Conservation (phyloP, 1,139 yeast species). For the Saccharomyces hybrid region DNA sequence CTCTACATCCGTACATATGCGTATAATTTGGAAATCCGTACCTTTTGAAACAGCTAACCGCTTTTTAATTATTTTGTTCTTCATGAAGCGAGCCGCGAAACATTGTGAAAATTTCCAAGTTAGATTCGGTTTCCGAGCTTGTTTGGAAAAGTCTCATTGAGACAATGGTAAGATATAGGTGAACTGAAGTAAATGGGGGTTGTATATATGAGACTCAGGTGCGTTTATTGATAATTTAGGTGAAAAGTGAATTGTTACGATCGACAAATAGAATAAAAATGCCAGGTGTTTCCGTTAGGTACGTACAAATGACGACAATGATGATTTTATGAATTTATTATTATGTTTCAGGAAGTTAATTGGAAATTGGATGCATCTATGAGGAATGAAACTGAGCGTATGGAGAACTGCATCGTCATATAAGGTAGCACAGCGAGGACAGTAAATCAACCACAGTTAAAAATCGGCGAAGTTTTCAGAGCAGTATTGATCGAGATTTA, state of each 20-base stretch:
- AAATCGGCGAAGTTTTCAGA: no score
- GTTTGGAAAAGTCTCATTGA: background rate
- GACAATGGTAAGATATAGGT: background rate
- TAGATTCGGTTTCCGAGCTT: background rate
- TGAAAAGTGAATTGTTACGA: background rate
- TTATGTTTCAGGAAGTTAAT: background rate
- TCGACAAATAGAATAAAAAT: constrained; percentile 38
- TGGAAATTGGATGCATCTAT: background rate
- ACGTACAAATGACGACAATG: constrained; percentile 35
- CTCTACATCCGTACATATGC: no score
- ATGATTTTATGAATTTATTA: background rate
- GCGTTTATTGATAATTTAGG: background rate
- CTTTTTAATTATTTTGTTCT: background rate
- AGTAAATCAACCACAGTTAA: no score
- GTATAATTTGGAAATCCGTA: no score
- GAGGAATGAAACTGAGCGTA: no score
- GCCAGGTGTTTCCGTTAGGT: constrained; percentile 99
- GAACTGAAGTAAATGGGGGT: background rate
- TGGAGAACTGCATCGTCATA: no score
- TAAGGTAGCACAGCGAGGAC: no score
- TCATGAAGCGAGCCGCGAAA: background rate
- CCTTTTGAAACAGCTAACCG: no score
- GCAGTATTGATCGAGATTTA: no score
- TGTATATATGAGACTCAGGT: background rate
- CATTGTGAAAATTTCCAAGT: background rate